Evolutionary conservation across 192 early-diverging fungal species (phyloP).

Genomic region (Backusella luteola): DNA sequence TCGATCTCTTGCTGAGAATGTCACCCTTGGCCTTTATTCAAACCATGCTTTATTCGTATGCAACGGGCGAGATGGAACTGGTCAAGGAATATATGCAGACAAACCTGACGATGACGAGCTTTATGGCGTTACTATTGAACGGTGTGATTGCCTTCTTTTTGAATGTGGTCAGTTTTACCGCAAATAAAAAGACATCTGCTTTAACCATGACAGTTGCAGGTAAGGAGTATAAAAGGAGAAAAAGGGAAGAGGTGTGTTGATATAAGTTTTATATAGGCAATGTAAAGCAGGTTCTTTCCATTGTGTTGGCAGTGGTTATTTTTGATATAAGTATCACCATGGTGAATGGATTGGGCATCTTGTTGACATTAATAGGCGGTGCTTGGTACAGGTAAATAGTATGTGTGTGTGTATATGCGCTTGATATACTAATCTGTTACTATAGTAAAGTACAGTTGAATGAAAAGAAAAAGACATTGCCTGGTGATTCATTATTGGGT

Average conservation of each 20-base stretch:
- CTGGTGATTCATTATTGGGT: constrained; percentile 15
- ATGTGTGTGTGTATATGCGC: no score
- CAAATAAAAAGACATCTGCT: constrained; percentile 84
- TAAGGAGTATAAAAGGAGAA: background rate
- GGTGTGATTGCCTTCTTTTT: constrained; percentile 83
- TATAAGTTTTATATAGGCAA: background rate
- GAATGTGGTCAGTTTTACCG: constrained; percentile 82
- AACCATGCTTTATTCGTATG: constrained; percentile 59
- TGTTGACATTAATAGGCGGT: constrained; percentile 59
- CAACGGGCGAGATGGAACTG: constrained; percentile 62
- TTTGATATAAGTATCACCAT: constrained; percentile 58
- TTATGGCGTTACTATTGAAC: constrained; percentile 66
- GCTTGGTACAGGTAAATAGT: constrained; percentile 52
- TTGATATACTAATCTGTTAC: no score
- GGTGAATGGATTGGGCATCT: constrained; percentile 57
- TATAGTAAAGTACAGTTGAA: constrained; percentile 31
- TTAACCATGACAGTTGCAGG: constrained; percentile 79
- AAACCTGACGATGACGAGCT: constrained; percentile 42
- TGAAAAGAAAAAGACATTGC: constrained; percentile 10
- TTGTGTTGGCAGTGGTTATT: constrained; percentile 57
- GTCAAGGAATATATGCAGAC: constrained; percentile 41
- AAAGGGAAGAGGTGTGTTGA: background rate
- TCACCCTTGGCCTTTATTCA: constrained; percentile 75
- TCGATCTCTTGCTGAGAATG: constrained; percentile 82
- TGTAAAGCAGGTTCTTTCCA: constrained; percentile 74